phyloP scores from a whole-genome alignment of 805 yeast species.

The Yarrowia alimentaria region DNA sequence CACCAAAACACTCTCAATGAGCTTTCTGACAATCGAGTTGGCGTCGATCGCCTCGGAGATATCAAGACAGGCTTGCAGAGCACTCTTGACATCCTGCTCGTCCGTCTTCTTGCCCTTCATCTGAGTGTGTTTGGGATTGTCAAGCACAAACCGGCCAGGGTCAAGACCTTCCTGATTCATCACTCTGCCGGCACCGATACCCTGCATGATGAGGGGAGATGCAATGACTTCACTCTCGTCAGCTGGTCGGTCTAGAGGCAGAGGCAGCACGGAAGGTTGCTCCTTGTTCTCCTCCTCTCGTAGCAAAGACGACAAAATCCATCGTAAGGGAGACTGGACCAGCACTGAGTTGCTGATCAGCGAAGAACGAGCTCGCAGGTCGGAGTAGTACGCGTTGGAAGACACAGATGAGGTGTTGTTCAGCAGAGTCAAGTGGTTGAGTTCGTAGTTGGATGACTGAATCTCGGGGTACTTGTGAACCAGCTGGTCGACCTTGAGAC shows the following conservation, averaged over 20 bases:
- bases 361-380: conserved; percentile 19
- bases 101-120: conserved; percentile 23
- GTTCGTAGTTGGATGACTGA: conserved; percentile 35
- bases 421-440: conserved; percentile 12
- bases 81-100: conserved; percentile 37
- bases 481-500: conserved; percentile 31
- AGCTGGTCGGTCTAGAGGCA: conserved; percentile 2
- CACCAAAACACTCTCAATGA: conserved; percentile 44
- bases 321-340: conserved; percentile 36
- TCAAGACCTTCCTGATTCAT: conserved; percentile 14
- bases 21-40: conserved; percentile 42
- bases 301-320: conserved; percentile 38
- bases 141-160: conserved; percentile 10
- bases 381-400: conserved; percentile 20
- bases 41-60: conserved; percentile 49
- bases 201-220: conserved; percentile 24
- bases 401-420: conserved; percentile 12
- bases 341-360: conserved; percentile 30
- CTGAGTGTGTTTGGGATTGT: conserved; percentile 20
- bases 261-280: conserved; percentile 14
- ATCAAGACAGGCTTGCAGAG: conserved; percentile 48
- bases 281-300: conserved; percentile 31
- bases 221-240: conserved; percentile 11
- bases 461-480: conserved; percentile 38
- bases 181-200: conserved; percentile 22